phyloP scores from a whole-genome alignment of 2,329 filamentous ascomycete genomes.

The Diaporthe citrichinensis region DNA sequence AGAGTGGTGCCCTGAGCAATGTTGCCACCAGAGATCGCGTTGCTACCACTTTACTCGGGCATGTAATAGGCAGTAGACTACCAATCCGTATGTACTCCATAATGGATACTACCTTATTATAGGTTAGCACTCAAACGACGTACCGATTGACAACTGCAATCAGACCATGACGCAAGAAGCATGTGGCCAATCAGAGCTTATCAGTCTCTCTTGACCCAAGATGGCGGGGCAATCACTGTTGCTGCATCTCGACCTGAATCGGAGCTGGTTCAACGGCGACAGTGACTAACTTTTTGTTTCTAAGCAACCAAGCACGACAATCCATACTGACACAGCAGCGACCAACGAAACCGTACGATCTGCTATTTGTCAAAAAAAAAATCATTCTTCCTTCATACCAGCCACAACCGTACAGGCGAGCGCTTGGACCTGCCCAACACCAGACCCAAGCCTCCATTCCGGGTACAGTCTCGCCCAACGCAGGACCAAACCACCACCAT shows the following conservation, averaged over 20 bases:
- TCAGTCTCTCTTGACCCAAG: constrained; percentile 38
- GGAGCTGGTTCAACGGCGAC: constrained; percentile 18
- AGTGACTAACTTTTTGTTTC: constrained; percentile 7
- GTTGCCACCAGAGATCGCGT: no score
- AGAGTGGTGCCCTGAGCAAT: neutral
- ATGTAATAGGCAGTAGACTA: constrained; percentile 2
- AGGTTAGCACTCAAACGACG: neutral
- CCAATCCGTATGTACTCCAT: neutral
- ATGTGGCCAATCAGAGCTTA: constrained; percentile 44
- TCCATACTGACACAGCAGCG: constrained; percentile 7
- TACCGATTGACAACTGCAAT: neutral
- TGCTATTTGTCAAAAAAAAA: no score
- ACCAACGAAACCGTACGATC: neutral
- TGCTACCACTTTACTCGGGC: neutral
- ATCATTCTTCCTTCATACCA: neutral
- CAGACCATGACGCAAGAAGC: constrained; percentile 43
- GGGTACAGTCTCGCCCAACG: neutral
- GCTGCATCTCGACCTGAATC: constrained; percentile 36
- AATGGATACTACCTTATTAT: neutral
- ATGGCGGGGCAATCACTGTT: constrained; percentile 43
- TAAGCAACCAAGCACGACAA: neutral
- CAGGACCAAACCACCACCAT: constrained; percentile 57
- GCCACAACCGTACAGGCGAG: neutral
- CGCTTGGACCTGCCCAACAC: neutral
- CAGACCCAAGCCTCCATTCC: neutral